These are phyloP conservation scores for Paramecium sonneborni DNA, from an alignment of 73 alveolate species.

Conservation along the genomic window DNA sequence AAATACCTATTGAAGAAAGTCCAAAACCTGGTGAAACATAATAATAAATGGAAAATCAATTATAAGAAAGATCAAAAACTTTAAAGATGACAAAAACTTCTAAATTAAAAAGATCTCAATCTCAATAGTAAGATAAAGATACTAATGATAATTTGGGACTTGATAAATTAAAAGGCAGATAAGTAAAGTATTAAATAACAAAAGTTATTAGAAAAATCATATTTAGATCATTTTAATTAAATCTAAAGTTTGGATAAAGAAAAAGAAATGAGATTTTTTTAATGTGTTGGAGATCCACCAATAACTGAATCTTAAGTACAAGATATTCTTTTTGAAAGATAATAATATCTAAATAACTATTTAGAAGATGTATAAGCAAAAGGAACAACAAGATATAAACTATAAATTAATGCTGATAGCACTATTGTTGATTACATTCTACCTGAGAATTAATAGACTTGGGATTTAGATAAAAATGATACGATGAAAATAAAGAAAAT, in stretches of 20 bases:
- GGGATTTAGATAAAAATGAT: slow-evolving; percentile 68
- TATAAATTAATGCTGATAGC: slow-evolving; percentile 42
- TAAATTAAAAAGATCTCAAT: slow-evolving; percentile 46
- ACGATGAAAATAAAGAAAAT: slow-evolving; percentile 49
- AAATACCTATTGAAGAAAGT: background rate
- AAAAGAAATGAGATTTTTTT: slow-evolving; percentile 65
- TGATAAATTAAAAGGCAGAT: background rate
- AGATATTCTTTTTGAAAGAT: slow-evolving; percentile 36
- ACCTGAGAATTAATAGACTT: background rate
- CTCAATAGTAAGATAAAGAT: background rate
- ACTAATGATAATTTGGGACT: background rate
- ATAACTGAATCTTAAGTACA: slow-evolving; percentile 13
- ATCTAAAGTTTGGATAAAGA: slow-evolving; percentile 57
- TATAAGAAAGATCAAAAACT: slow-evolving; percentile 40
- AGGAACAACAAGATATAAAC: slow-evolving; percentile 53
- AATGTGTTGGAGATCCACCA: slow-evolving; percentile 62
- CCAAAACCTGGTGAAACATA: background rate
- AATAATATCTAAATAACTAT: background rate
- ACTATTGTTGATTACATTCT: slow-evolving; percentile 43
- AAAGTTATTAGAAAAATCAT: slow-evolving; percentile 48
- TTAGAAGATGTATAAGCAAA: slow-evolving; percentile 11
- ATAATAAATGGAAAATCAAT: background rate
- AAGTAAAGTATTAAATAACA: background rate
- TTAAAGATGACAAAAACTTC: background rate
- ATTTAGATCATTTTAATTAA: slow-evolving; percentile 56